A percentile compares a stretch with the other conserved stretches of the same genome.
Conservation (phyloP, 1,284 basidiomycete species). For the Fomitopsis pinicola region DNA sequence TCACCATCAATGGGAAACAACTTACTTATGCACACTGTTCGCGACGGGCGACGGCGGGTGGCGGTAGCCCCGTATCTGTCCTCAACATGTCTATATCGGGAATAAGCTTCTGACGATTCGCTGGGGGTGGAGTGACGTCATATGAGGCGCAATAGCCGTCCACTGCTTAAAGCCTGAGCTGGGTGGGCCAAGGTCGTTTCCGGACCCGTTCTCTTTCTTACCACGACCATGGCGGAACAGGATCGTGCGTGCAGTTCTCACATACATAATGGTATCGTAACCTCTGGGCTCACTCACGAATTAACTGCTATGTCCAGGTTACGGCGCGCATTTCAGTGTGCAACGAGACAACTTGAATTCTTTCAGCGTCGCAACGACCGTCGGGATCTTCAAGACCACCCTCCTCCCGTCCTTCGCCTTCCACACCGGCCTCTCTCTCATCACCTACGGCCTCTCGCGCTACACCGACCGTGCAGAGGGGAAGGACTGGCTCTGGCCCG, state of each 20-base stretch:
- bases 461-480: neutral
- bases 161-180: too few species aligned
- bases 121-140: neutral
- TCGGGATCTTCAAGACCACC: neutral
- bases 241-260: neutral
- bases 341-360: neutral
- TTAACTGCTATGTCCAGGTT: neutral
- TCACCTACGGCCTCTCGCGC: neutral
- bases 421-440: neutral
- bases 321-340: neutral
- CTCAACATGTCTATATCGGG: too few species aligned
- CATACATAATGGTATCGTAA: neutral
- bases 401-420: neutral
- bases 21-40: too few species aligned
- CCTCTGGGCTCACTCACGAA: neutral
- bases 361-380: too few species aligned
- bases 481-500: neutral
- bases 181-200: too few species aligned
- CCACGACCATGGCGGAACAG: neutral
- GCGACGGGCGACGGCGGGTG: too few species aligned
- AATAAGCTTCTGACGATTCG: too few species aligned
- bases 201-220: neutral
- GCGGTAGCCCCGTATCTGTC: too few species aligned
- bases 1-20: too few species aligned
- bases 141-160: neutral